Evolutionary conservation across 805 yeast genomes (phyloP).

Genomic region (Isabelozyma pseudorhagii): DNA sequence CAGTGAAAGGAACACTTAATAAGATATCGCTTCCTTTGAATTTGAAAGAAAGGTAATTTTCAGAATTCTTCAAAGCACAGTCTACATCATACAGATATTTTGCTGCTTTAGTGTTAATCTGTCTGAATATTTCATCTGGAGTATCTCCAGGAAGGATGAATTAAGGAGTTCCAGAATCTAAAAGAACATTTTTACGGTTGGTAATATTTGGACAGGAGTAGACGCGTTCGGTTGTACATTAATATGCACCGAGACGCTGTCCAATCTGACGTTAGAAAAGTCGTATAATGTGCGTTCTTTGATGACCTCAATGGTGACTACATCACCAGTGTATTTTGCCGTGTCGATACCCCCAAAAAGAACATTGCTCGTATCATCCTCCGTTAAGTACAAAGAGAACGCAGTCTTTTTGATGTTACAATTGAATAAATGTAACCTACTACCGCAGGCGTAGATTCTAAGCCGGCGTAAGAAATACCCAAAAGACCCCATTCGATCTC

Average conservation of each 20-base stretch:
- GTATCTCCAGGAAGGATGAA: constrained; percentile 37
- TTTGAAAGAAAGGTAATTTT: constrained; percentile 7
- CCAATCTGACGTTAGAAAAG: neutral
- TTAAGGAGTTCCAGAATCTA: constrained; percentile 61
- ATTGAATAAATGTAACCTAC: constrained; percentile 6
- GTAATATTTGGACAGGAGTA: constrained; percentile 1
- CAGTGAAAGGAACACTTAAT: constrained; percentile 1
- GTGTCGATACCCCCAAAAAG: constrained; percentile 27
- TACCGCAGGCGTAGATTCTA: constrained; percentile 5
- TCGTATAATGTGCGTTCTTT: constrained; percentile 9
- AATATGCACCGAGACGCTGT: constrained; percentile 44
- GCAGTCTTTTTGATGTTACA: constrained; percentile 29
- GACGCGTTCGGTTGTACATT: constrained; percentile 10
- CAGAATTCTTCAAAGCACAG: constrained; percentile 8
- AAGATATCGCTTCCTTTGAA: constrained; percentile 1
- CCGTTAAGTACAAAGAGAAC: constrained; percentile 35
- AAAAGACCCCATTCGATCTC: constrained; percentile 17
- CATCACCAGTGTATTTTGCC: constrained; percentile 21
- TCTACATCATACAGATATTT: constrained; percentile 7
- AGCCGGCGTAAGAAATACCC: constrained; percentile 13
- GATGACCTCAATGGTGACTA: constrained; percentile 25
- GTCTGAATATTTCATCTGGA: neutral
- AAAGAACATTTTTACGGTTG: neutral
- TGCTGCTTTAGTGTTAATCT: neutral
- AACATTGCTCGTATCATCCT: constrained; percentile 19